These are phyloP conservation scores for Backusella luteola DNA, from an alignment of 192 early-diverging fungal genomes.

Conservation along the genomic window DNA sequence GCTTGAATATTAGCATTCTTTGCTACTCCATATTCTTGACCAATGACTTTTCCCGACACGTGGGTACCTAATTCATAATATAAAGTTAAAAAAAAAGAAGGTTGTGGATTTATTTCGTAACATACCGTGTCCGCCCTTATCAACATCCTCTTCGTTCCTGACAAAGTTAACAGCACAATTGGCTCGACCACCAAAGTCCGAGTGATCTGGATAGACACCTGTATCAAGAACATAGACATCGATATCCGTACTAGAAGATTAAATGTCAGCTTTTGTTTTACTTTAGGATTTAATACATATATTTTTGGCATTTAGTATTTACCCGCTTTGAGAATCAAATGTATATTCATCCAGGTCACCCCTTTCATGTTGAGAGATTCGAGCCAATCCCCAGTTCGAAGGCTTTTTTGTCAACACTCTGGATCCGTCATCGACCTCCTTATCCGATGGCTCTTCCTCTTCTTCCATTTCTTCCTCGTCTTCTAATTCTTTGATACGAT, in stretches of 20 bases:
- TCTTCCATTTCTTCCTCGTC: not conserved
- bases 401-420: not conserved
- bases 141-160: slow-evolving; percentile 23
- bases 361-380: slow-evolving; percentile 38
- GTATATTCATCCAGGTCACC: slow-evolving; percentile 46
- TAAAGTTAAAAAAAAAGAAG: not conserved
- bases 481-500: not conserved
- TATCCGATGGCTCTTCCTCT: not conserved
- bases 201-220: slow-evolving; percentile 46
- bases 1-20: slow-evolving; percentile 55
- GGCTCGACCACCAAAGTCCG: slow-evolving; percentile 51
- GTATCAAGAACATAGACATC: slow-evolving; percentile 68
- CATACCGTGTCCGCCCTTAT: slow-evolving; percentile 51
- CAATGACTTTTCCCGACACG: slow-evolving; percentile 27
- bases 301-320: not conserved
- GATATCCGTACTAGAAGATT: slow-evolving; percentile 38
- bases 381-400: slow-evolving; percentile 50
- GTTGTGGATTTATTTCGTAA: not conserved
- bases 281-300: not conserved
- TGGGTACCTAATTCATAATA: slow-evolving; percentile 20
- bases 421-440: not conserved
- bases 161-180: slow-evolving; percentile 37
- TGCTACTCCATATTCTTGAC: slow-evolving; percentile 61
- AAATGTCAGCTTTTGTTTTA: not conserved
- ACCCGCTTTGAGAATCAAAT: slow-evolving; percentile 61